phyloP scores from a whole-genome alignment of 2,329 filamentous ascomycete genomes.

The Rhynchosporium secalis region DNA sequence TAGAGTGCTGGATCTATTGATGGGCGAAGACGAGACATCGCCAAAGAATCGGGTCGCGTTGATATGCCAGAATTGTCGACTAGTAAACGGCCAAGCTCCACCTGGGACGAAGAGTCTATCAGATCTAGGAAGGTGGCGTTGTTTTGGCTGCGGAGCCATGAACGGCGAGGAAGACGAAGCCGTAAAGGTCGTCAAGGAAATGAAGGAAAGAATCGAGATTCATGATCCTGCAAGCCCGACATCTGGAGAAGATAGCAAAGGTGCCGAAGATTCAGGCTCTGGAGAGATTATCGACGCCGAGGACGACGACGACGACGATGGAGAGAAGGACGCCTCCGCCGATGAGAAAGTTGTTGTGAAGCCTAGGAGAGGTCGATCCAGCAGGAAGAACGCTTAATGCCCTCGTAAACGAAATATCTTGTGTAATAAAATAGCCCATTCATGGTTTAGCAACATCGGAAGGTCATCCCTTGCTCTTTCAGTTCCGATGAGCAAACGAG shows the following conservation, averaged over 20 bases:
- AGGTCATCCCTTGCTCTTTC: background rate
- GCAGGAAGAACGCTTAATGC: constrained; percentile 29
- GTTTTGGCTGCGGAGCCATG: constrained; percentile 75
- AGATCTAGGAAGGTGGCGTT: constrained; percentile 85
- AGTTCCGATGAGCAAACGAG: background rate
- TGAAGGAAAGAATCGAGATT: constrained; percentile 35
- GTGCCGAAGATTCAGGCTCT: constrained; percentile 11
- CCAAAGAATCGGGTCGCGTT: constrained; percentile 88
- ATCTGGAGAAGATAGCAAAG: constrained; percentile 15
- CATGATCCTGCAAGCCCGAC: constrained; percentile 21
- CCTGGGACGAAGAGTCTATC: constrained; percentile 76
- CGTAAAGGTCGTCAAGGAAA: constrained; percentile 59
- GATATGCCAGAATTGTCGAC: constrained; percentile 77
- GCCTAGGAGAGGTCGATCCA: constrained; percentile 26
- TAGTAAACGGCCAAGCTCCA: constrained; percentile 95
- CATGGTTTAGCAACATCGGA: background rate
- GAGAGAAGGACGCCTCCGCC: constrained; percentile 11
- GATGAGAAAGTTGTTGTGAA: constrained; percentile 25
- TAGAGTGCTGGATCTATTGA: constrained; percentile 82
- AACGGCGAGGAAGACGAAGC: constrained; percentile 86
- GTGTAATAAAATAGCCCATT: constrained; percentile 12
- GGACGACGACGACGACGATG: constrained; percentile 18
- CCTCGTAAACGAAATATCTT: constrained; percentile 6
- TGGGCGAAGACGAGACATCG: constrained; percentile 92
- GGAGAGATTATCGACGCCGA: constrained; percentile 16